These are phyloP conservation scores for Lanmaoa rubissima DNA, from an alignment of 768 basidiomycete genomes.

Conservation along the genomic window DNA sequence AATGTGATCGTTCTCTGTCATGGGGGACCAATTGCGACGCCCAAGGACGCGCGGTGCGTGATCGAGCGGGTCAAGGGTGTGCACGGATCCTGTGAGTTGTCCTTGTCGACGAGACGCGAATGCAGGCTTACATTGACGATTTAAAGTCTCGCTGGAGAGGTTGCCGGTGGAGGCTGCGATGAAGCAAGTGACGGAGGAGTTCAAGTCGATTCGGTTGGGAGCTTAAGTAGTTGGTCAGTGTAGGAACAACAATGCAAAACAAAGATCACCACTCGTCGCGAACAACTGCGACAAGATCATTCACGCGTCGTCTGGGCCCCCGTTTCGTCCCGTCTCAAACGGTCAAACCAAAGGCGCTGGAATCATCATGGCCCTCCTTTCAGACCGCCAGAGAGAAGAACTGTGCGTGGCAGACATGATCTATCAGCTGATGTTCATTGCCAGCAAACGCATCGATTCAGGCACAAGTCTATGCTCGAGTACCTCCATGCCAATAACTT, in stretches of 20 bases:
- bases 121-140: not conserved
- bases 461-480: conserved; percentile 80
- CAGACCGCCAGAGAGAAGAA: conserved; percentile 47
- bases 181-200: conserved; percentile 16
- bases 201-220: conserved; percentile 23
- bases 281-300: conserved; percentile 12
- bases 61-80: conserved; percentile 15
- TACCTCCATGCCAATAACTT: conserved; percentile 70
- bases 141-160: conserved; percentile 23
- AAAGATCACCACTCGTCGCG: conserved; percentile 19
- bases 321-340: not conserved
- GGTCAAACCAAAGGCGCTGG: conserved; percentile 8
- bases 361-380: conserved; percentile 40
- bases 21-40: conserved; percentile 27
- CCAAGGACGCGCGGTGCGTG: conserved; percentile 21
- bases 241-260: conserved; percentile 33
- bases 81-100: conserved; percentile 26
- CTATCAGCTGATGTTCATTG: conserved; percentile 7
- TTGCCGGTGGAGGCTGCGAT: conserved; percentile 26
- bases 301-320: conserved; percentile 8
- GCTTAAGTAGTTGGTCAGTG: not conserved
- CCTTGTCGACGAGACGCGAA: not conserved
- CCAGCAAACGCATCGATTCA: conserved; percentile 30
- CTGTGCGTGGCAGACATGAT: conserved; percentile 35
- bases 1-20: conserved; percentile 24